Base-by-base conservation (phyloP, 129 eudicot genomes). In the Chrysanthemum makinoi region DNA sequence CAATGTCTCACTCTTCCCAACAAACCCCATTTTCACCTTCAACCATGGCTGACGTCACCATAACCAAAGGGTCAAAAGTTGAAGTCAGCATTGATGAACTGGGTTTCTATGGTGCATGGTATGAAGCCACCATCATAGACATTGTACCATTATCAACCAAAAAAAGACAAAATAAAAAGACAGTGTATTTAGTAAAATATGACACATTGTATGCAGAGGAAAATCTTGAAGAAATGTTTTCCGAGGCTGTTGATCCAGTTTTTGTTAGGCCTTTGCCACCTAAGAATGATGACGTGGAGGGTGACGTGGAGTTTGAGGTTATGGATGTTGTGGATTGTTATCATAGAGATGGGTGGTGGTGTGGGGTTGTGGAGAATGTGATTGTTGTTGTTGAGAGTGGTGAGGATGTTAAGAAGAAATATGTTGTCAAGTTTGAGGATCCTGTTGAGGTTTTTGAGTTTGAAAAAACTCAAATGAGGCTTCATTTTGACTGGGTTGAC, bases 301-400 rank as follows among this genome's bases (percentile, higher is more conserved):
- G 8, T 7, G 75, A 7, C 39, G 52, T 4, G 0, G 70, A 14
- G 13, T 83, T 89, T 58, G 79, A 83, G 72, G 17, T 69, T 10
- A 18, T 67, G 74, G 96, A 89, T 72, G 72, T 85, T 11, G 86
- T 92, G 0, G 98, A 92, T 65, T 95, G 91, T 18, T 70, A 22
- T 28, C 77, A 74, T 73, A 62, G 68, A 8, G 96, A 92, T 59
- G 98, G 91, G 1, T 92, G 96, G 98, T 89, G 98, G 98, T 73
- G 58, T 0, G 96, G 98, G 16, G 85, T 75, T 52, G 86, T 92
- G 17, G 72, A 76, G 3, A 62, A 67, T 22, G 83, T 83, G 46
- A 5, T 85, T 4, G 28, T 30, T 3, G 79, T 43, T 2, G 79
- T 74, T 17, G 72, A 48, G 6, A 11, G 10, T 2, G 17, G 30